Evolutionary conservation across 164 flowering plant species (phyloP).

Genomic region (Platanus orientalis): DNA sequence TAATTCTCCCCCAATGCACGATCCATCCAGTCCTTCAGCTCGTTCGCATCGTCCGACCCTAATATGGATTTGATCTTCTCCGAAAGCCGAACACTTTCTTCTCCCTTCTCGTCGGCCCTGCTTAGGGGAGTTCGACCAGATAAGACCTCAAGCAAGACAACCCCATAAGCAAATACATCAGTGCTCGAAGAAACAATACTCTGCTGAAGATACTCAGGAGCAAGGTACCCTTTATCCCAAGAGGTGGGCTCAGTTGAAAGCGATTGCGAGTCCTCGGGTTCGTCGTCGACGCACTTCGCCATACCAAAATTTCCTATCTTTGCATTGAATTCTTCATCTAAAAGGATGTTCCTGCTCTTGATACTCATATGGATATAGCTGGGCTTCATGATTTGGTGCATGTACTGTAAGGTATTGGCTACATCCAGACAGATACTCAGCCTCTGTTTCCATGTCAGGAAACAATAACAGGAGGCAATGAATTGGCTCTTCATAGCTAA

Average conservation of each 20-base stretch:
- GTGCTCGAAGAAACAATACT: constrained; percentile 43
- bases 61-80: constrained; percentile 50
- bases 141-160: constrained; percentile 68
- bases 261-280: constrained; percentile 17
- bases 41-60: constrained; percentile 45
- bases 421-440: constrained; percentile 71
- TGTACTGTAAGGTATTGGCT: constrained; percentile 65
- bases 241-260: constrained; percentile 23
- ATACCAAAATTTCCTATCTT: constrained; percentile 79
- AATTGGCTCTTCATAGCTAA: constrained; percentile 84
- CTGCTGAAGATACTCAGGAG: constrained; percentile 54
- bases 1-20: constrained; percentile 67
- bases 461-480: constrained; percentile 75
- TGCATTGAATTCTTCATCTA: constrained; percentile 68
- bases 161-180: constrained; percentile 81
- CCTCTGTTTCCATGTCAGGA: constrained; percentile 81
- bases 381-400: constrained; percentile 73
- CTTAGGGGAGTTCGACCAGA: constrained; percentile 52
- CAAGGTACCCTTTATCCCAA: constrained; percentile 50
- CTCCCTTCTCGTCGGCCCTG: constrained; percentile 25
- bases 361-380: constrained; percentile 57
- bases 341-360: constrained; percentile 62
- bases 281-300: constrained; percentile 44
- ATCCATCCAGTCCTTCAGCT: constrained; percentile 73
- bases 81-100: constrained; percentile 27